A percentile compares a stretch with the other conserved stretches of the same genome.
Evolutionary conservation across 371 early-diverging fungal species (phyloP).

Genomic region (Apophysomyces sp.): DNA sequence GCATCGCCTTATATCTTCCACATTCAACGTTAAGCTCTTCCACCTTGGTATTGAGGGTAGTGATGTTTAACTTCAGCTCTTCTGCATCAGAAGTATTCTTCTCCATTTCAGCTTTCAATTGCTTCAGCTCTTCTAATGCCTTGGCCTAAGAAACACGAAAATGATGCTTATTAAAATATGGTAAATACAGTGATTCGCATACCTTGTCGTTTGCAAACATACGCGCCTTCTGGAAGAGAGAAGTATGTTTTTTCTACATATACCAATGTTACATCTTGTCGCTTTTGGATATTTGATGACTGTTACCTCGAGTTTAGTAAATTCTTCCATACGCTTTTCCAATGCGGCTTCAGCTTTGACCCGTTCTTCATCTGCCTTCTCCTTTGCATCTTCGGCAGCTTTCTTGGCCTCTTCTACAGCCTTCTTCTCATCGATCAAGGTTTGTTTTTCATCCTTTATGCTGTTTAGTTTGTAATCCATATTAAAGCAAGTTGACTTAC

Average conservation of each 20-base stretch:
- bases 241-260: not conserved
- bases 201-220: not conserved
- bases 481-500: not conserved
- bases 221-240: not conserved
- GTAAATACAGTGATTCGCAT: not conserved
- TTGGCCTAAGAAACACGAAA: not conserved
- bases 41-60: constrained; percentile 7
- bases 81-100: constrained; percentile 1
- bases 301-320: constrained; percentile 9
- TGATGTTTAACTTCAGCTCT: constrained; percentile 3
- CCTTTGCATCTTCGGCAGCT: constrained; percentile 1
- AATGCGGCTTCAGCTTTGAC: not conserved
- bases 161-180: not conserved
- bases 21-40: constrained; percentile 6
- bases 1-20: constrained; percentile 14
- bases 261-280: not conserved
- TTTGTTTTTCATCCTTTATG: constrained; percentile 1
- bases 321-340: constrained; percentile 6
- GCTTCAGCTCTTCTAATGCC: not conserved
- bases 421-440: constrained; percentile 9
- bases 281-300: not conserved
- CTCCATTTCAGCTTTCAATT: not conserved
- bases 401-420: constrained; percentile 7
- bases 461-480: not conserved
- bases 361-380: constrained; percentile 4